Evolutionary conservation across 2,329 filamentous ascomycete genomes (phyloP), one percentile per base, ranked within the genome.

Genomic region (Botrytis elliptica): DNA sequence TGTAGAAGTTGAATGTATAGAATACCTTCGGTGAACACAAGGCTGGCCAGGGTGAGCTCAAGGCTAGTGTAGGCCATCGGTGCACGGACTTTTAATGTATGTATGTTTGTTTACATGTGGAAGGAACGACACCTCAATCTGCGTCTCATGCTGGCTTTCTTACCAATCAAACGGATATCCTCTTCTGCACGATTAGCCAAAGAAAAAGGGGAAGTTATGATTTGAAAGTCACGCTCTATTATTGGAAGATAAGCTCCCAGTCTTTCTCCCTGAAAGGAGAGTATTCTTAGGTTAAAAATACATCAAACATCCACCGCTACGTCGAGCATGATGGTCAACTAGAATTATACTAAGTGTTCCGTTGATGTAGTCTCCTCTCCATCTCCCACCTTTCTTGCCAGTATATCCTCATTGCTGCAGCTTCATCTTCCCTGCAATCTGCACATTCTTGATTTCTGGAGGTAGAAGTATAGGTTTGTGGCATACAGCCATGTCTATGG

Each of bases 1-100:
- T 59, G 40, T 59, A 62, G 40, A 20, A 59, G 64, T n/a, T 44
- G 20, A 38, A 52, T 8, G 33, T 38, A 49, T 10, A 52, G 64
- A 25, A 29, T 70, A 44, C 25, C 22, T 55, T 65, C 36, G 59
- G 62, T 66, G 68, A 36, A 66, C 44, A 65, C 63, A 68, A 69
- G 71, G 71, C 64, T 72, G 63, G 63, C 40, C 40, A 7, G 40
- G 25, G 40, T 72, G 55, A 72, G 71, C 71, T 72, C 71, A 72
- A 59, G 64, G 70, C 70, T 72, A 72, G 70, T 33, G 40, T 40
- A n/a, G 66, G 49, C 49, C 40, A 12, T 69, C 25, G 10, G 66
- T 44, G 68, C 68, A 70, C 68, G 68, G 68, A 70, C 68, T 3
- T 44, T 46, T 8, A 55, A 38, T 40, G 5, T 33, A 57, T 57